Percentiles rank a stretch among this genome's conserved stretches.
Conservation (phyloP, 1,284 basidiomycete genomes). For the Abortiporus biennis region DNA sequence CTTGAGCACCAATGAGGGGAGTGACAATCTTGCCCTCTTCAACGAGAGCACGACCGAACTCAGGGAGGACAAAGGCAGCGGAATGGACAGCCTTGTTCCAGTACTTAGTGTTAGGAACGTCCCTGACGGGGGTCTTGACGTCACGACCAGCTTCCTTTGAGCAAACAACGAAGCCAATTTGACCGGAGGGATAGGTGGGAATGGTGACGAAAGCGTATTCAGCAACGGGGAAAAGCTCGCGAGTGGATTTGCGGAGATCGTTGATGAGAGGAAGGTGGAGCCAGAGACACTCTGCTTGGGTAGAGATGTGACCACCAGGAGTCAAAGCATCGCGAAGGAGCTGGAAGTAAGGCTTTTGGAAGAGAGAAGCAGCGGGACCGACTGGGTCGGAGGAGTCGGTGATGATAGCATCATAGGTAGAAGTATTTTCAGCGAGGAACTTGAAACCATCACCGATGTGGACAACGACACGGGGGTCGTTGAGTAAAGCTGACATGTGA, state of each 20-base stretch:
- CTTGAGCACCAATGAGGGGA: constrained; percentile 59
- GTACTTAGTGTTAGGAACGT: constrained; percentile 73
- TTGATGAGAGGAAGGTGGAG: constrained; percentile 88
- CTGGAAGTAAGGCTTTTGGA: constrained; percentile 97
- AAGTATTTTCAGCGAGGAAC: constrained; percentile 87
- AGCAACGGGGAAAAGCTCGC: constrained; percentile 76
- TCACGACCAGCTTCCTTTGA: constrained; percentile 74
- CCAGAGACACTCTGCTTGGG: constrained; percentile 97
- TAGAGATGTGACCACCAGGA: constrained; percentile 91
- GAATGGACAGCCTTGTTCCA: constrained; percentile 85
- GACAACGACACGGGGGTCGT: constrained; percentile 83
- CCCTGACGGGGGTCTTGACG: constrained; percentile 64
- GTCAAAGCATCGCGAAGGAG: constrained; percentile 87
- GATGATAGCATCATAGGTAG: constrained; percentile 96
- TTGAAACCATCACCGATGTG: constrained; percentile 96
- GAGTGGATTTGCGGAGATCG: constrained; percentile 70
- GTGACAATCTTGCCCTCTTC: constrained; percentile 67
- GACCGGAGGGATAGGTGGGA: constrained; percentile 95
- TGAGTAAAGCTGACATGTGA: constrained; percentile 87
- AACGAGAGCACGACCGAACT: constrained; percentile 79
- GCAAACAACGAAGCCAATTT: constrained; percentile 94
- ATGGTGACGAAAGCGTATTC: constrained; percentile 97
- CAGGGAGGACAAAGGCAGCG: constrained; percentile 86
- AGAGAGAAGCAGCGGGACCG: constrained; percentile 91
- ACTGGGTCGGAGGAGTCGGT: constrained; percentile 99